Base-by-base conservation (phyloP, 2,329 filamentous ascomycete genomes). In the Drechslera avenae region DNA sequence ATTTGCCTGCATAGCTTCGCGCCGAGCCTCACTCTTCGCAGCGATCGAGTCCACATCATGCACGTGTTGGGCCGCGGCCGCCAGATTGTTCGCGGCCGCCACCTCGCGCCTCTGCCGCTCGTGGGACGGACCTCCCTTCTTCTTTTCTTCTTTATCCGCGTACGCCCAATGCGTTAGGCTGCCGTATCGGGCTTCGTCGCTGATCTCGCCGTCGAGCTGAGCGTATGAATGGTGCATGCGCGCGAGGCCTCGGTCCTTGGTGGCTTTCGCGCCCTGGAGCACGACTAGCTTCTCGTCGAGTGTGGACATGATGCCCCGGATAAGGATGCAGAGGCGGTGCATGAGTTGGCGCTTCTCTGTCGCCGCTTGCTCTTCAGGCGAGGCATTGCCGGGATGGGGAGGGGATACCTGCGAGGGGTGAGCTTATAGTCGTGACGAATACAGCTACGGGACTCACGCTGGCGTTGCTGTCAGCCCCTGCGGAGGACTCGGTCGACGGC, bases 221-320 rank as follows among this genome's bases (percentile, higher is more conserved):
- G 91, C 88, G 81, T 89, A 96, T 26, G 95, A 87, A 62, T 89
- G 87, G 69, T 96, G 89, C 68, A 97, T 86, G 44, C 95, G 90
- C 52, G 83, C 79, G 30, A 97, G 81, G 68, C 97, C 91, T 68
- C 89, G 90, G 59, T 90, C 85, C 10, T 97, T 84, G 37, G 92
- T 90, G 62, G 96, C 90, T 65, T 93, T 94, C 46, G 94, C 93
- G 13, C 93, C 95, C 31, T 90, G 88, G 49, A 97, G 88, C 62
- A 99, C 94, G 63, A 97, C 92, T 62, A 97, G 96, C 77, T 99
- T 99, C 76, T 99, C 94, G 68, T 99, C 94, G 31, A 97, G 83
- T 1, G 92, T 93, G 39, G 91, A 85, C 36, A 97, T 85, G 80
- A 97, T 89, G 63, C 92, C 89, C 59, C 88, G 85, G 44, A 96